phyloP scores from a whole-genome alignment of 805 yeast genomes.

The Wickerhamomyces sydowiorum region DNA sequence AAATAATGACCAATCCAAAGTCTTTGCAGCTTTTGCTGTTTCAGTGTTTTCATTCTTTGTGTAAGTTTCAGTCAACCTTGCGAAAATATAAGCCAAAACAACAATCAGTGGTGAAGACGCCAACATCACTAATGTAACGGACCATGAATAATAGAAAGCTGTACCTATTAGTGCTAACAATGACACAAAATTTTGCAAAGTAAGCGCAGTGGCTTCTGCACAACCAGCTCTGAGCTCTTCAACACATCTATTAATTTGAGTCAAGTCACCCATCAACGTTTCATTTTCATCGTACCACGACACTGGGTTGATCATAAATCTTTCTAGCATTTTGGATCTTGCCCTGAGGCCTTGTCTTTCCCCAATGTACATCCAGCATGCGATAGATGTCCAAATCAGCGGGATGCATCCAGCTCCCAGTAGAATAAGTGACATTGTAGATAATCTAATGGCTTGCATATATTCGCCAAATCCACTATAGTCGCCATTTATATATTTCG shows the following conservation, averaged over 20 bases:
- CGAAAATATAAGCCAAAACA: slow-evolving; percentile 40
- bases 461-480: slow-evolving; percentile 27
- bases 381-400: slow-evolving; percentile 47
- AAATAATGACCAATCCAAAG: slow-evolving; percentile 64
- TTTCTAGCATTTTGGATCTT: slow-evolving; percentile 37
- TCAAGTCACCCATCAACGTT: slow-evolving; percentile 55
- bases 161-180: slow-evolving; percentile 50
- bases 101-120: slow-evolving; percentile 69
- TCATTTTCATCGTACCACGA: slow-evolving; percentile 60
- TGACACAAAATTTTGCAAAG: slow-evolving; percentile 49
- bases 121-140: slow-evolving; percentile 71
- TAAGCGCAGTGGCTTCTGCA: slow-evolving; percentile 58
- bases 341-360: slow-evolving; percentile 61
- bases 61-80: slow-evolving; percentile 42
- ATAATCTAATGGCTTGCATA: slow-evolving; percentile 30
- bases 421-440: slow-evolving; percentile 35
- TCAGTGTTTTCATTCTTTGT: slow-evolving; percentile 51
- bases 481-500: slow-evolving; percentile 27
- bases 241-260: slow-evolving; percentile 63
- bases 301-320: slow-evolving; percentile 40
- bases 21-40: slow-evolving; percentile 51
- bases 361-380: slow-evolving; percentile 64
- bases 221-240: slow-evolving; percentile 68
- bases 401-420: slow-evolving; percentile 42
- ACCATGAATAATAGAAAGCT: slow-evolving; percentile 79